Evolutionary conservation across 768 basidiomycete genomes (phyloP).

Genomic region (Suillus decipiens): DNA sequence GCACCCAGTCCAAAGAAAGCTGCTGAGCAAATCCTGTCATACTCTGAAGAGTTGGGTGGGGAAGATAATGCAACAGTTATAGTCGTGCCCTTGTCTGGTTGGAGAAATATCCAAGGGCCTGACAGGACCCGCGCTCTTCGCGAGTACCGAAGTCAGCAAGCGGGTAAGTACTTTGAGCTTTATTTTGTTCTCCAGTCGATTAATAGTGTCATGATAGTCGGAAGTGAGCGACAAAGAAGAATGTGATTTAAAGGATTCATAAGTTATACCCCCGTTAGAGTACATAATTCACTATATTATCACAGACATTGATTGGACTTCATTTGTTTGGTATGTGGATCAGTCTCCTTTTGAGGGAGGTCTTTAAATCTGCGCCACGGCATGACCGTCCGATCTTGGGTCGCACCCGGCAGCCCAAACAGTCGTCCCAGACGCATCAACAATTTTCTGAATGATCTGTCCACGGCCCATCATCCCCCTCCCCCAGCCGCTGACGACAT

Average conservation of each 20-base stretch:
- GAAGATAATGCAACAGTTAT: constrained; percentile 93
- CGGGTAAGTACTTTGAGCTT: constrained; percentile 41
- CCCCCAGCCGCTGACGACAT: constrained; percentile 56
- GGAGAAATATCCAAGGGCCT: constrained; percentile 79
- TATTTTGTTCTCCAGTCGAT: neutral
- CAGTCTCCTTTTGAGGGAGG: neutral
- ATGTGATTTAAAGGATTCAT: constrained; percentile 44
- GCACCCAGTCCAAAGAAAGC: constrained; percentile 73
- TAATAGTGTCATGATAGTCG: constrained; percentile 40
- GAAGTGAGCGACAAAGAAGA: constrained; percentile 64
- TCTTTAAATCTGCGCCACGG: constrained; percentile 74
- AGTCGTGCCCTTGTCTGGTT: constrained; percentile 90
- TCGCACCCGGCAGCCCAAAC: constrained; percentile 98
- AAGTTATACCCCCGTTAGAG: constrained; percentile 1
- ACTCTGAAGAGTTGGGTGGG: constrained; percentile 79
- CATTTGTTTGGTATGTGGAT: neutral
- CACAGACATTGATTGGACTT: constrained; percentile 5
- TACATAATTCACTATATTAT: constrained; percentile 12
- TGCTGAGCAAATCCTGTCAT: constrained; percentile 81
- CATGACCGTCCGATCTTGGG: constrained; percentile 85
- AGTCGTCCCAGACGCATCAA: constrained; percentile 61
- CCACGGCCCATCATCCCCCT: constrained; percentile 78
- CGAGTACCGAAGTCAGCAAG: constrained; percentile 73
- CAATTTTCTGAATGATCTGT: constrained; percentile 85
- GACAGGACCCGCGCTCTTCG: constrained; percentile 83